Evolutionary conservation across 176 grass and related monocot genomes (phyloP).

Genomic region (Avena sativa): DNA sequence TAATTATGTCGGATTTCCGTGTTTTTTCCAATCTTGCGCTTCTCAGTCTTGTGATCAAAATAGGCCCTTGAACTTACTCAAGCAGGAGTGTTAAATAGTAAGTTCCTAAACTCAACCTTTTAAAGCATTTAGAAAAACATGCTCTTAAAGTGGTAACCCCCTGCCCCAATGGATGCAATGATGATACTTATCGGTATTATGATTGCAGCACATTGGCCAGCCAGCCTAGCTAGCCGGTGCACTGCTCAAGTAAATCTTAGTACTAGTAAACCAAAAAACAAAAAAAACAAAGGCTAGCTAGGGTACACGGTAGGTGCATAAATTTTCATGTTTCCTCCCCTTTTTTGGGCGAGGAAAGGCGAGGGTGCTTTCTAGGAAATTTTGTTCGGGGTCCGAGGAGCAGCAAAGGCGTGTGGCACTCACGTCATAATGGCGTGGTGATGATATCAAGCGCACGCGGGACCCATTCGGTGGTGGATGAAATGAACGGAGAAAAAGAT

Average conservation of each 20-base stretch:
- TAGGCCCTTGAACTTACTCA: too few relatives aligned
- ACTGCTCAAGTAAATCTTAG: constrained; percentile 43
- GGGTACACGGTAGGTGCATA: neutral
- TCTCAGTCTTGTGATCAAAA: too few relatives aligned
- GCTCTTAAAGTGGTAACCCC: neutral
- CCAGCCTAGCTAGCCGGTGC: constrained; percentile 37
- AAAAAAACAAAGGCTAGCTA: neutral
- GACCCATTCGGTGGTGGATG: neutral
- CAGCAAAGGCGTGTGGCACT: constrained; percentile 37
- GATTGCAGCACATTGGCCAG: constrained; percentile 26
- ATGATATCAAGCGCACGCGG: constrained; percentile 49
- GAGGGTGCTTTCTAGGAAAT: constrained; percentile 58
- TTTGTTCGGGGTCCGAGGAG: constrained; percentile 45
- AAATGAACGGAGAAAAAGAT: neutral
- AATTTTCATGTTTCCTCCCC: constrained; percentile 17
- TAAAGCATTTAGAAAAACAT: too few relatives aligned
- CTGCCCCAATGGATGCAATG: neutral
- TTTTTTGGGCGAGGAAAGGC: constrained; percentile 35
- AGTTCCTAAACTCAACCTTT: too few relatives aligned
- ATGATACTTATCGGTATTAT: constrained; percentile 20
- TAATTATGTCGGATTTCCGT: too few relatives aligned
- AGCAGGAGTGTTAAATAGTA: too few relatives aligned
- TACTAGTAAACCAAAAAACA: neutral
- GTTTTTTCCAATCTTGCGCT: too few relatives aligned
- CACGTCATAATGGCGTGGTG: constrained; percentile 58